phyloP scores from a whole-genome alignment of 1,284 basidiomycete genomes.

The Ganoderma leucocontextum region DNA sequence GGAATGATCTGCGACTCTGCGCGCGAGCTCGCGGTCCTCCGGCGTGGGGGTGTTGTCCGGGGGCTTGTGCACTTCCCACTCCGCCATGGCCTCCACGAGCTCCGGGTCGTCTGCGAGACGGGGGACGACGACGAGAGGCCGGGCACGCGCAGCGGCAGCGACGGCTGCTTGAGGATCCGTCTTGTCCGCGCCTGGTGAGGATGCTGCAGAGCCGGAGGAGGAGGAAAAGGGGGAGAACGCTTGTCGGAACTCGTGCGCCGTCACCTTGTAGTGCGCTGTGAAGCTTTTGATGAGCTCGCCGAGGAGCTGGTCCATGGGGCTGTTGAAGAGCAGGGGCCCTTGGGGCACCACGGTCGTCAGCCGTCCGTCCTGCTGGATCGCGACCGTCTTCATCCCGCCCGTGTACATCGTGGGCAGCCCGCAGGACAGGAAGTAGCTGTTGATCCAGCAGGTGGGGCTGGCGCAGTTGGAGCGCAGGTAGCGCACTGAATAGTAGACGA shows the following conservation, averaged over 20 bases:
- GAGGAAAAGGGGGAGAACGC: background rate
- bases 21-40: background rate
- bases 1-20: background rate
- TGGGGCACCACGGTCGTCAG: background rate
- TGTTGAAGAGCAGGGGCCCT: background rate
- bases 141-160: background rate
- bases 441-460: background rate
- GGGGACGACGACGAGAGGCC: background rate
- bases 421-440: background rate
- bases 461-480: background rate
- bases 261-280: background rate
- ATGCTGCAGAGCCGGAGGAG: background rate
- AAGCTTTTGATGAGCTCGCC: background rate
- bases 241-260: background rate
- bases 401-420: background rate
- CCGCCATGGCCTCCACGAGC: background rate
- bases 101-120: background rate
- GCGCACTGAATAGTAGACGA: constrained; percentile 12
- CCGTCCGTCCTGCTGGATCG: background rate
- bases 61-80: background rate
- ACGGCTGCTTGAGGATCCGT: background rate
- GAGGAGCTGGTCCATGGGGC: constrained; percentile 7
- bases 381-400: background rate
- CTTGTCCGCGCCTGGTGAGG: background rate
- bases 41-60: background rate